Evolutionary conservation across 495 filamentous ascomycete species (phyloP).

Genomic region (Polyplosphaeria fusca): DNA sequence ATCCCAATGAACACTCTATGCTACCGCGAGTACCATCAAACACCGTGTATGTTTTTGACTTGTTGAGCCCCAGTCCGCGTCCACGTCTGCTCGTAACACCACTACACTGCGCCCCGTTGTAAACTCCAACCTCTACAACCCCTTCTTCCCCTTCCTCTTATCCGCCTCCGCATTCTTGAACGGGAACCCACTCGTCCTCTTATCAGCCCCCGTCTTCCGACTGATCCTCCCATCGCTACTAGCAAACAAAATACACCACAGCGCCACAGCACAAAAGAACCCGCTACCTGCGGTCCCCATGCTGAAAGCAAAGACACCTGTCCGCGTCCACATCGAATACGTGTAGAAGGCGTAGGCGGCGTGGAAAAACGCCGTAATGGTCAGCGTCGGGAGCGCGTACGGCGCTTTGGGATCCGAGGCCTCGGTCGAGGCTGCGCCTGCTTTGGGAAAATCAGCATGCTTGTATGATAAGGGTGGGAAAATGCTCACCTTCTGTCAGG

Average conservation of each 20-base stretch:
- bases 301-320: slow-evolving; percentile 52
- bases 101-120: too few species aligned
- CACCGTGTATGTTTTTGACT: too few species aligned
- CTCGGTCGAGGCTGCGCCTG: slow-evolving; percentile 31
- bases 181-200: slow-evolving; percentile 76
- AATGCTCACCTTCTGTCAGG: slow-evolving; percentile 39
- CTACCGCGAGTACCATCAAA: too few species aligned
- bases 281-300: slow-evolving; percentile 53
- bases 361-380: slow-evolving; percentile 67
- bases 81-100: too few species aligned
- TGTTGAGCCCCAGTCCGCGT: too few species aligned
- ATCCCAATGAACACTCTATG: too few species aligned
- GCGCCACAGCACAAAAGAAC: slow-evolving; percentile 56
- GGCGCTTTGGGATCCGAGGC: slow-evolving; percentile 58
- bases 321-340: slow-evolving; percentile 61
- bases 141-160: slow-evolving; percentile 54
- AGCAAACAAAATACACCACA: slow-evolving; percentile 75
- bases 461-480: not conserved
- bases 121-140: slow-evolving; percentile 8
- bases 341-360: slow-evolving; percentile 59
- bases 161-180: slow-evolving; percentile 70
- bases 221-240: slow-evolving; percentile 61
- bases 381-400: slow-evolving; percentile 65
- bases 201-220: slow-evolving; percentile 71
- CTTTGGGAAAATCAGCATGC: slow-evolving; percentile 6